Evolutionary conservation across 1,139 yeast genomes (phyloP).

Genomic region (Hyphopichia buzzinii): DNA sequence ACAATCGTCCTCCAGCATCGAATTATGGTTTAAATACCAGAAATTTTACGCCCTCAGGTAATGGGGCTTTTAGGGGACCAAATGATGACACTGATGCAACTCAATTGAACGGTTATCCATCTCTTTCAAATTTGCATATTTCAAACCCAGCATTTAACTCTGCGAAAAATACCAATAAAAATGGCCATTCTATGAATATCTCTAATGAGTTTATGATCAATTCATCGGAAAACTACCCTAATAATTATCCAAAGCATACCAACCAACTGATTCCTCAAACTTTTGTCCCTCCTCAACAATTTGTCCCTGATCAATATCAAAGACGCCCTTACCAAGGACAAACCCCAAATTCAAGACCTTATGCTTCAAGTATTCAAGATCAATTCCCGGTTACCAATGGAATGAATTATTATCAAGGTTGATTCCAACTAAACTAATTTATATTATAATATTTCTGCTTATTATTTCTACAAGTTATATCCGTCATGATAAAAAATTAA

Average conservation of each 20-base stretch:
- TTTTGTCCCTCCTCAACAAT: background rate
- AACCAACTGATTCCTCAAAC: background rate
- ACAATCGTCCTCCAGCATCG: background rate
- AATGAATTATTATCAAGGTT: slow-evolving; percentile 2
- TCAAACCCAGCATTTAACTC: background rate
- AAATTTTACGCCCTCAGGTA: background rate
- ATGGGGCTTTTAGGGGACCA: background rate
- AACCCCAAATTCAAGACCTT: background rate
- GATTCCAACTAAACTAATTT: background rate
- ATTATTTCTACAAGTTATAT: background rate
- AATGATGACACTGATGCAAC: background rate
- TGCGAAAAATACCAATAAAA: background rate
- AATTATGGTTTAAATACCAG: background rate
- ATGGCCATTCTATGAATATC: background rate
- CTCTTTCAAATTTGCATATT: slow-evolving; percentile 1
- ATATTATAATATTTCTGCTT: no score
- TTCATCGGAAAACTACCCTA: background rate
- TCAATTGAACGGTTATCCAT: slow-evolving; percentile 1
- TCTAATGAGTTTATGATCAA: slow-evolving; percentile 3
- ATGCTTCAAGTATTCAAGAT: background rate
- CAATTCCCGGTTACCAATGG: background rate
- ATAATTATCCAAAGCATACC: background rate
- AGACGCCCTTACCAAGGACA: slow-evolving; percentile 1
- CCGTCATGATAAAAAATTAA: background rate
- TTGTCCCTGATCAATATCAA: background rate